phyloP scores from a whole-genome alignment of 257 asterid species.

The Scutellaria barbata region DNA sequence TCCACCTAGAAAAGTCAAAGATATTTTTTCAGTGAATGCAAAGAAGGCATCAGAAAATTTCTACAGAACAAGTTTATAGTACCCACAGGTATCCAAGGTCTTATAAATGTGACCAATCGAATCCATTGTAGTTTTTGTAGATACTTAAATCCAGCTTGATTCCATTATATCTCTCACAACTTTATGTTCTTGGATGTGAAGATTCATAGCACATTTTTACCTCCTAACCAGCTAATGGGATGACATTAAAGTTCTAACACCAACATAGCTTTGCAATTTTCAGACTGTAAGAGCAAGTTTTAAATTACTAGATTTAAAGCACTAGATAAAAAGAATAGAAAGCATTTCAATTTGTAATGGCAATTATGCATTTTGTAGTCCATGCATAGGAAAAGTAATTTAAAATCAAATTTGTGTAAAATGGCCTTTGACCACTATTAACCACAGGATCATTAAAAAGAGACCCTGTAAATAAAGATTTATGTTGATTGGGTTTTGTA shows the following conservation, averaged over 20 bases:
- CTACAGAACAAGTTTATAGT: conserved; percentile 9
- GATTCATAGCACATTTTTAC: not conserved
- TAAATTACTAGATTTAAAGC: not conserved
- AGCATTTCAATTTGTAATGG: conserved; percentile 3
- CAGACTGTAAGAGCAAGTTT: conserved; percentile 14
- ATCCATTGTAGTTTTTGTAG: conserved; percentile 2
- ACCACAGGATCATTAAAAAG: no score
- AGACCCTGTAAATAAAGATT: no score
- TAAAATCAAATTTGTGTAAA: no score
- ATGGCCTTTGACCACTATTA: no score
- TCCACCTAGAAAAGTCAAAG: conserved; percentile 59
- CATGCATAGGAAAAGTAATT: not conserved
- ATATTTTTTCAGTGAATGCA: conserved; percentile 24
- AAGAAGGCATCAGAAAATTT: conserved; percentile 15
- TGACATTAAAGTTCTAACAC: not conserved
- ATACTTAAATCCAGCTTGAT: not conserved
- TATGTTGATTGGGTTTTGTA: no score
- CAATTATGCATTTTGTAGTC: not conserved
- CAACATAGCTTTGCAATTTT: not conserved
- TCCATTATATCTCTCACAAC: not conserved
- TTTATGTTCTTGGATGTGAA: conserved; percentile 17
- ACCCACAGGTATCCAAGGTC: conserved; percentile 6
- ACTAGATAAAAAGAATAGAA: conserved; percentile 24
- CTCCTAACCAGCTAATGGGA: conserved; percentile 9
- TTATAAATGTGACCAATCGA: conserved; percentile 18